Base-by-base conservation (phyloP, 352 stramenopile species). In the Pythium rishiriense region DNA sequence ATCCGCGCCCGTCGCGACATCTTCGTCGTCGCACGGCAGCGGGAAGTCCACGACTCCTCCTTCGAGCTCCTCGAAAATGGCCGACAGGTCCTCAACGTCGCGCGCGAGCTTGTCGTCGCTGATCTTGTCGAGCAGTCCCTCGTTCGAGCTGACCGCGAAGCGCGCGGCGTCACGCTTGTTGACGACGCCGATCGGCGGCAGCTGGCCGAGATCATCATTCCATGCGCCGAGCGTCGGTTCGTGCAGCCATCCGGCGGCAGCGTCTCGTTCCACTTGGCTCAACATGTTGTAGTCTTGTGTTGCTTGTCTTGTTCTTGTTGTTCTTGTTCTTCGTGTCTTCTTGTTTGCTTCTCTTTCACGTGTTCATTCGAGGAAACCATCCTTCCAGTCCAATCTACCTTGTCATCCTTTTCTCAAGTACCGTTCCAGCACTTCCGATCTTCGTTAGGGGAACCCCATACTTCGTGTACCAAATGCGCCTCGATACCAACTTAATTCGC, bases 311-410 rank as follows among this genome's bases (percentile, higher is more conserved):
- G 21, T 57, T 71, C 45, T 73, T 74, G 45, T 62, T 69, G 43
- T 62, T 68, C 46, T 69, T 63, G 41, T 85, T 83, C 66, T 76
- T 83, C 59, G 78, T 68, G 60, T 86, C 76, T n/a, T n/a, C n/a
- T 71, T 86, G 70, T 85, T 89, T 67, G 59, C 45, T 68, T 67
- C 82, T 72, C 70, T 61, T 87, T 89, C 66, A 87, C 57, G 46
- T 64, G 72, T 75, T 88, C 79, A 90, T 88, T 77, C 66, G 70
- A 79, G 83, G 83, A 82, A 85, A 83, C 81, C 83, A 92, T 92
- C 72, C 74, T 92, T 74, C 81, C 85, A 90, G 56, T 62, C 72
- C 73, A 82, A 78, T 74, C 73, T 81, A 85, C 76, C 72, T 77
- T 74, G 72, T 71, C 81, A 88, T 92, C 77, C 75, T 57, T 85